Evolutionary conservation across 129 eudicot species (phyloP).

Genomic region (Flaveria robusta): DNA sequence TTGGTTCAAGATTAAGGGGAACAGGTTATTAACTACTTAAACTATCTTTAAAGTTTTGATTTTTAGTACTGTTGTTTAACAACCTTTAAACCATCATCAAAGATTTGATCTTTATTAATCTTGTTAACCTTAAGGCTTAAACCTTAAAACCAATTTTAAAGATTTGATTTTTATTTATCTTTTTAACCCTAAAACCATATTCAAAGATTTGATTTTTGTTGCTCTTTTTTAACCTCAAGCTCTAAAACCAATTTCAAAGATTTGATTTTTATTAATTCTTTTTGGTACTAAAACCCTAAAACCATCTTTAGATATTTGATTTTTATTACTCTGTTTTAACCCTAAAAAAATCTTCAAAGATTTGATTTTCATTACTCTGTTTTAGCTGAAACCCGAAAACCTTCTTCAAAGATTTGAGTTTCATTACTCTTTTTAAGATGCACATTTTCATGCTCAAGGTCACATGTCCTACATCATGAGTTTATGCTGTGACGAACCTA

Average conservation of each 20-base stretch:
- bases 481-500: too few species aligned
- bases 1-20: conserved; percentile 93
- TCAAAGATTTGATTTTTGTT: not conserved
- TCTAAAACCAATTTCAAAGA: too few species aligned
- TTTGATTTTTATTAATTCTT: not conserved
- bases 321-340: not conserved
- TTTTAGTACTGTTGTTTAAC: not conserved
- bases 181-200: not conserved
- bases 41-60: not conserved
- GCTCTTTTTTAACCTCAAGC: too few species aligned
- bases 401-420: too few species aligned
- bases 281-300: too few species aligned
- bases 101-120: not conserved
- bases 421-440: too few species aligned
- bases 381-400: too few species aligned
- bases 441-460: too few species aligned
- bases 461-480: too few species aligned
- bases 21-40: conserved; percentile 51
- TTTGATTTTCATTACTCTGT: too few species aligned
- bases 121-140: too few species aligned
- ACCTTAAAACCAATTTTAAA: not conserved
- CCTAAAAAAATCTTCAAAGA: too few species aligned
- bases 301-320: not conserved
- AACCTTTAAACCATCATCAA: not conserved
- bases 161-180: not conserved